A percentile compares a stretch with the other conserved stretches of the same genome.
Conservation (phyloP, 2,329 filamentous ascomycete species). For the Zymoseptoria tritici region DNA sequence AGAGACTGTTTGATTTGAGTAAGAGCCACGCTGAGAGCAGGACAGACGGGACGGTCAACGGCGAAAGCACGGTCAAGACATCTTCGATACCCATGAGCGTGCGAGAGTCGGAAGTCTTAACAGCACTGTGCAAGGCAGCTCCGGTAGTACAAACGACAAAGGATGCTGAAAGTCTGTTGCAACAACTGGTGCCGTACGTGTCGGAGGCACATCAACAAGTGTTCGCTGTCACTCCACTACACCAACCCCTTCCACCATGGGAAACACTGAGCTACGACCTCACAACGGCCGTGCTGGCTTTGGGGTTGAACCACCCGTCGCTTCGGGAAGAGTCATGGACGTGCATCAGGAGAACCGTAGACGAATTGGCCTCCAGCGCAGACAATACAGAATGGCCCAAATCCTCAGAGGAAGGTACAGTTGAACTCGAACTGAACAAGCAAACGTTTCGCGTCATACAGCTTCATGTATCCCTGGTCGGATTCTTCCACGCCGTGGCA, state of each 20-base stretch:
- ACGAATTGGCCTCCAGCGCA: slow-evolving; percentile 59
- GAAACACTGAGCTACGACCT: slow-evolving; percentile 75
- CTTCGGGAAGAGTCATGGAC: slow-evolving; percentile 60
- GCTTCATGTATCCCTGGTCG: slow-evolving; percentile 76
- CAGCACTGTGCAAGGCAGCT: slow-evolving; percentile 86
- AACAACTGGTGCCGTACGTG: slow-evolving; percentile 75
- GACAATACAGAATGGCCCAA: slow-evolving; percentile 39
- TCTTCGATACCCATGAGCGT: slow-evolving; percentile 46
- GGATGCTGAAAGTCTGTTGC: slow-evolving; percentile 69
- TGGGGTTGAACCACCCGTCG: slow-evolving; percentile 65
- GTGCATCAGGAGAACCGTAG: slow-evolving; percentile 64
- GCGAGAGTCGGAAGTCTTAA: slow-evolving; percentile 82
- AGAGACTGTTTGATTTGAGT: slow-evolving; percentile 35
- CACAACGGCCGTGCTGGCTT: slow-evolving; percentile 68
- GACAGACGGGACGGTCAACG: slow-evolving; percentile 16
- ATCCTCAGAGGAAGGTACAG: slow-evolving; percentile 16
- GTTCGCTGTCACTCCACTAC: slow-evolving; percentile 72
- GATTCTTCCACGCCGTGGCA: slow-evolving; percentile 78
- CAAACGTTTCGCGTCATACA: slow-evolving; percentile 45
- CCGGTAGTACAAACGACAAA: slow-evolving; percentile 62
- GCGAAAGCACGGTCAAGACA: slow-evolving; percentile 6
- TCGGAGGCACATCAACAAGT: slow-evolving; percentile 74
- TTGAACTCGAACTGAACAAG: slow-evolving; percentile 17
- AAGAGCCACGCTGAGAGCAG: background rate
- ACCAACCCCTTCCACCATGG: slow-evolving; percentile 77